Conservation (phyloP, 805 yeast species). For the Clavispora phyllophila region DNA sequence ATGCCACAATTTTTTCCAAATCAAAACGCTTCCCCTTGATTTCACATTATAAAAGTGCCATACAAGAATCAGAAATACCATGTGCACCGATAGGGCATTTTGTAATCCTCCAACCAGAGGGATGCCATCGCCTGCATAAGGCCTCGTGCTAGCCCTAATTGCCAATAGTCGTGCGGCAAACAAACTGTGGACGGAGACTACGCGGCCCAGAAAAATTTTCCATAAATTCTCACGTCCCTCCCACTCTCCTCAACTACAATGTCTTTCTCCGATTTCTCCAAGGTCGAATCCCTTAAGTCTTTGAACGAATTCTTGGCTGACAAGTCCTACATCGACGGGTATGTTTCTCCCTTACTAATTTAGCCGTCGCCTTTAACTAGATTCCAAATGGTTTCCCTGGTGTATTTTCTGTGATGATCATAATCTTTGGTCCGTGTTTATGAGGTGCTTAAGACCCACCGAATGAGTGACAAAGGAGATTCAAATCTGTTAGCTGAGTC, state of each 20-base stretch:
- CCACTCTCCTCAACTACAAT: slow-evolving; percentile 29
- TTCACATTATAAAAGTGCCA: too few relatives aligned
- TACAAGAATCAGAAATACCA: too few relatives aligned
- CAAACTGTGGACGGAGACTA: slow-evolving; percentile 1
- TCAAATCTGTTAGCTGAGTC: slow-evolving; percentile 23
- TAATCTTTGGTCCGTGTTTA: slow-evolving; percentile 91
- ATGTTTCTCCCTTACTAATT: slow-evolving; percentile 38
- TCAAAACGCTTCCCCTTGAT: too few relatives aligned
- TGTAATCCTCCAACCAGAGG: too few relatives aligned
- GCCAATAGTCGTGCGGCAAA: slow-evolving; percentile 11
- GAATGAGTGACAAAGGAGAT: slow-evolving; percentile 73
- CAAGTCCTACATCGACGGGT: slow-evolving; percentile 95
- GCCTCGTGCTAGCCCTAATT: slow-evolving; percentile 6
- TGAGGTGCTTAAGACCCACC: slow-evolving; percentile 96
- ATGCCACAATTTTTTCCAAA: too few relatives aligned
- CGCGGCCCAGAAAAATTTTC: slow-evolving; percentile 8
- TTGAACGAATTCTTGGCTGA: slow-evolving; percentile 84
- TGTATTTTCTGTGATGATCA: slow-evolving; percentile 52
- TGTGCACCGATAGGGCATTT: too few relatives aligned
- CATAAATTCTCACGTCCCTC: neutral
- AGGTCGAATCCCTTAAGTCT: slow-evolving; percentile 55
- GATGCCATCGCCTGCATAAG: neutral
- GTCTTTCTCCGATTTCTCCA: slow-evolving; percentile 81
- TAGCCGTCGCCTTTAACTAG: neutral
- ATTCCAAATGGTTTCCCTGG: neutral